Percentiles rank a stretch among this genome's conserved stretches.
Evolutionary conservation across 345 rosid species (phyloP).

Genomic region (Odontarrhena argentea): DNA sequence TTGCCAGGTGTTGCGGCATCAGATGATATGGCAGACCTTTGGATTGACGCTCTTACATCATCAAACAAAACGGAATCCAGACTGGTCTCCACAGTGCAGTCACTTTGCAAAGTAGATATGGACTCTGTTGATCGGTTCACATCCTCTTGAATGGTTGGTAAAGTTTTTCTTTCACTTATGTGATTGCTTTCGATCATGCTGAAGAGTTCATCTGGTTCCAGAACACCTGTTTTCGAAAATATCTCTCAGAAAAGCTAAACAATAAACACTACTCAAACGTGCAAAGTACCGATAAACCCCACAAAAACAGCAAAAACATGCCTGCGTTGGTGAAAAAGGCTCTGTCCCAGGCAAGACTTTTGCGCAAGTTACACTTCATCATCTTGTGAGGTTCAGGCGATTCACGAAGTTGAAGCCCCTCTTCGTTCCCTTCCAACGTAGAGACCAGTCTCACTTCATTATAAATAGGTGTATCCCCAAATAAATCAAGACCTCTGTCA

Average conservation of each 20-base stretch:
- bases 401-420: constrained; percentile 35
- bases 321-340: constrained; percentile 97
- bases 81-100: constrained; percentile 52
- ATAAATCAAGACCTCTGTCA: constrained; percentile 39
- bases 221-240: constrained; percentile 55
- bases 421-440: constrained; percentile 37
- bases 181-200: constrained; percentile 63
- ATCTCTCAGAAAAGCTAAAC: constrained; percentile 23
- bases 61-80: constrained; percentile 61
- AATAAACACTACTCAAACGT: background rate
- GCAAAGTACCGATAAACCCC: too few species aligned
- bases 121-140: constrained; percentile 71
- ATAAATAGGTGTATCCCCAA: constrained; percentile 39
- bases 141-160: constrained; percentile 76
- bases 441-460: constrained; percentile 32
- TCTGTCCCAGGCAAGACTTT: constrained; percentile 94
- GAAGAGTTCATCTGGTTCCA: constrained; percentile 85
- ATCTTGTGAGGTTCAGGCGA: constrained; percentile 45
- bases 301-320: constrained; percentile 20
- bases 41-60: constrained; percentile 81
- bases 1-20: constrained; percentile 37
- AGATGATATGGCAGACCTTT: constrained; percentile 54
- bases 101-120: constrained; percentile 72
- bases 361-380: constrained; percentile 66
- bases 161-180: constrained; percentile 43